A percentile compares a stretch with the other conserved stretches of the same genome.
These are phyloP conservation scores for Fusarium sp. DNA, from an alignment of 2,329 filamentous ascomycete genomes.

Conservation along the genomic window DNA sequence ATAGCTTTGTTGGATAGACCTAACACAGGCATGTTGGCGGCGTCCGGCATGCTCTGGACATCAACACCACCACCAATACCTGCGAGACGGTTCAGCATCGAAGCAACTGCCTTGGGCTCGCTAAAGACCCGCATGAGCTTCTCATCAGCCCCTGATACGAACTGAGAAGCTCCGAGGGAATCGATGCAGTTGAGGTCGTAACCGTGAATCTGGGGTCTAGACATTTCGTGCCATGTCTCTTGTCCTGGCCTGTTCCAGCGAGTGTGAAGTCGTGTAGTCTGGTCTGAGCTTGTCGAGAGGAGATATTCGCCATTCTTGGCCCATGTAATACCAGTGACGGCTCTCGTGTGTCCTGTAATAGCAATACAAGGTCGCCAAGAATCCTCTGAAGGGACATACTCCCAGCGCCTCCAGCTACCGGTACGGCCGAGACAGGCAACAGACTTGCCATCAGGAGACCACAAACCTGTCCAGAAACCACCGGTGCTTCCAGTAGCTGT, in stretches of 20 bases:
- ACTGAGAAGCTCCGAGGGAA: slow-evolving; percentile 77
- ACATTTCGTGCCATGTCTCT: slow-evolving; percentile 92
- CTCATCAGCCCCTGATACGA: slow-evolving; percentile 96
- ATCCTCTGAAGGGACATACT: slow-evolving; percentile 69
- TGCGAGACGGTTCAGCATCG: slow-evolving; percentile 76
- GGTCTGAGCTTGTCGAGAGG: slow-evolving; percentile 89
- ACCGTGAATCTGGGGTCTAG: slow-evolving; percentile 95
- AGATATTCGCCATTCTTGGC: slow-evolving; percentile 84
- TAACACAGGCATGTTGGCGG: slow-evolving; percentile 93
- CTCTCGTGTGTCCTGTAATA: slow-evolving; percentile 84
- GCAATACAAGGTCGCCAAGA: slow-evolving; percentile 83
- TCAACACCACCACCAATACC: slow-evolving; percentile 62
- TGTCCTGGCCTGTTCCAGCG: slow-evolving; percentile 71
- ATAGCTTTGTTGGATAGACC: slow-evolving; percentile 97
- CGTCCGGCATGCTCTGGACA: slow-evolving; percentile 75
- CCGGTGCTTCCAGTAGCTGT: slow-evolving; percentile 96
- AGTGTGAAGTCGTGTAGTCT: slow-evolving; percentile 90
- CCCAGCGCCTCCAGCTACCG: slow-evolving; percentile 93
- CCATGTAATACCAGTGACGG: slow-evolving; percentile 88
- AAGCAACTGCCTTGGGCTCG: slow-evolving; percentile 85
- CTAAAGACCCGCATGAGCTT: slow-evolving; percentile 97
- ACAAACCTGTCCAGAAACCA: slow-evolving; percentile 95
- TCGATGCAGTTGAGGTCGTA: slow-evolving; percentile 98
- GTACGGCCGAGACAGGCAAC: slow-evolving; percentile 89
- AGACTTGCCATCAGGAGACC: slow-evolving; percentile 81